Percentiles rank a stretch among this genome's conserved stretches.
These are phyloP conservation scores for Rhynchospora pubera DNA, from an alignment of 176 grass and related monocot genomes.

Conservation along the genomic window DNA sequence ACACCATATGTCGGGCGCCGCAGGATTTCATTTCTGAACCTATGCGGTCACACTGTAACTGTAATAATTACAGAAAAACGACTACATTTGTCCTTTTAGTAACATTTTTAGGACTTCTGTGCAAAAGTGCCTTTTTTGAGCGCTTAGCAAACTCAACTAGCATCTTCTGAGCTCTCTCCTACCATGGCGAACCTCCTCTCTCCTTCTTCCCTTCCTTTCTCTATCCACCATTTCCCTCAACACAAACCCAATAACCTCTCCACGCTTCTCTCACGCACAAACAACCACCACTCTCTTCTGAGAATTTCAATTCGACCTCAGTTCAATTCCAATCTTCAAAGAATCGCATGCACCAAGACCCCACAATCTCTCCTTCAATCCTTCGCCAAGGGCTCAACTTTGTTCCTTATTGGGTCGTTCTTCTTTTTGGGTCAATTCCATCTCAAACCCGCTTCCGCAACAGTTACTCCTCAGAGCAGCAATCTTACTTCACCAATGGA, in stretches of 20 bases:
- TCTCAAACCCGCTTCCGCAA: not conserved
- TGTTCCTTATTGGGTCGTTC: not conserved
- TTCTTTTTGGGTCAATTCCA: conserved; percentile 7
- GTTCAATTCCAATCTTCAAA: not conserved
- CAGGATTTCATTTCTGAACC: no score
- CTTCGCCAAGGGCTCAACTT: not conserved
- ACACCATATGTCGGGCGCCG: no score
- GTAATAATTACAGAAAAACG: no score
- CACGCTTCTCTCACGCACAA: not conserved
- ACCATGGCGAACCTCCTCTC: conserved; percentile 9
- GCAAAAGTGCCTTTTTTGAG: not conserved
- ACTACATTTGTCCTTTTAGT: no score
- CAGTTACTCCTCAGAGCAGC: not conserved
- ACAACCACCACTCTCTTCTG: not conserved
- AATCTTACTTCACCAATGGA: conserved; percentile 11
- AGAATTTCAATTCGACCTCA: not conserved
- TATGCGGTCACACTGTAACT: no score
- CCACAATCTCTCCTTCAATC: not conserved
- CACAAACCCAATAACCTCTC: not conserved
- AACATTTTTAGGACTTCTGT: not conserved
- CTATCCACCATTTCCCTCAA: not conserved
- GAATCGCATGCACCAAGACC: not conserved
- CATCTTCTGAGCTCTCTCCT: not conserved
- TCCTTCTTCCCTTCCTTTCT: conserved; percentile 5
- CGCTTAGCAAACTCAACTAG: no score